Conservation (phyloP, 1,284 basidiomycete species). For the Trichosporon inkin region DNA sequence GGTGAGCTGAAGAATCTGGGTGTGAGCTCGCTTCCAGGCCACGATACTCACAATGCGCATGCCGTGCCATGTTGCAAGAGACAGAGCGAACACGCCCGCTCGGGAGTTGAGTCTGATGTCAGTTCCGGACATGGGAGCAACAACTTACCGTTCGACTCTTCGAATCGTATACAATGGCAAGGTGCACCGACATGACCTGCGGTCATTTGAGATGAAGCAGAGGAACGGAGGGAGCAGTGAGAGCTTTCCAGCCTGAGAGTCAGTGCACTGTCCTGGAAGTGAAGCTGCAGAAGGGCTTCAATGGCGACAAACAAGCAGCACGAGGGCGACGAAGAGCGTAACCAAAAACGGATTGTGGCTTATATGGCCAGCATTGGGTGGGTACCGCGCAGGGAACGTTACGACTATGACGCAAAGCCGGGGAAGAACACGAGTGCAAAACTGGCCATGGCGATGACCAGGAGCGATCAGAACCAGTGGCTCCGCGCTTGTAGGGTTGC, state of each 20-base stretch:
- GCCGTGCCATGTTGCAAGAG: conserved; percentile 90
- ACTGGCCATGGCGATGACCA: neutral
- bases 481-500: too few species aligned
- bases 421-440: neutral
- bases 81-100: conserved; percentile 90
- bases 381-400: neutral
- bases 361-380: neutral
- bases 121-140: neutral
- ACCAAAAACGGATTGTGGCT: neutral
- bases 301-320: neutral
- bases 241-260: conserved; percentile 75
- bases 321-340: neutral
- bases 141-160: conserved; percentile 72
- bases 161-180: conserved; percentile 89
- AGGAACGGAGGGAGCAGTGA: conserved; percentile 86
- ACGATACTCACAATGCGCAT: conserved; percentile 77
- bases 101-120: conserved; percentile 64
- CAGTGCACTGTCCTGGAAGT: neutral
- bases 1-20: conserved; percentile 87
- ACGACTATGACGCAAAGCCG: neutral
- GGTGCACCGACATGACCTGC: conserved; percentile 85
- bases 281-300: neutral
- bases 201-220: conserved; percentile 85
- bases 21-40: conserved; percentile 13
- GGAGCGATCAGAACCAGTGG: too few species aligned